Evolutionary conservation across 2,329 filamentous ascomycete genomes (phyloP).

Genomic region (Aureobasidium vineae): DNA sequence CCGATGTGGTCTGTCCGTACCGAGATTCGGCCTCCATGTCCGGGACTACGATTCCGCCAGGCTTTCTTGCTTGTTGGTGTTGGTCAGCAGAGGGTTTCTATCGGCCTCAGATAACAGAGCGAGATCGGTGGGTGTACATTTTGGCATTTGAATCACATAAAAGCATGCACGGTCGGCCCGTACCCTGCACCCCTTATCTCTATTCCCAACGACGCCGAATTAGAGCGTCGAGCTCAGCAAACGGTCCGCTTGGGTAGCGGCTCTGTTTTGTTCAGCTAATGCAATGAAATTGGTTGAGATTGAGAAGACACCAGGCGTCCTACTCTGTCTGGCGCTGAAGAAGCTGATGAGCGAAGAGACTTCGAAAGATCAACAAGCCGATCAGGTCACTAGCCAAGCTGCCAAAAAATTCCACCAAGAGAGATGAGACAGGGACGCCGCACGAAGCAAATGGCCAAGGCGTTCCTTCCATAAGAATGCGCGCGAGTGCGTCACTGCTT

Average conservation of each 20-base stretch:
- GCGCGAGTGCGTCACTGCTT: background rate
- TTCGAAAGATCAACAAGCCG: conserved; percentile 4
- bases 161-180: background rate
- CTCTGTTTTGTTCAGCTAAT: conserved; percentile 2
- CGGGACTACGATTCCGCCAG: background rate
- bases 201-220: background rate
- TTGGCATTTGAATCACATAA: conserved; percentile 15
- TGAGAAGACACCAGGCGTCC: background rate
- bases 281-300: conserved; percentile 3
- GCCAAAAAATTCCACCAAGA: background rate
- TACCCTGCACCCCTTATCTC: background rate
- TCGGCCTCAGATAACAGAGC: conserved; percentile 3
- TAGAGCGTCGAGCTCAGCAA: background rate
- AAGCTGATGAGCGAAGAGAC: background rate
- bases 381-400: background rate
- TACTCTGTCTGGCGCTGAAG: too few relatives aligned
- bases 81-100: background rate
- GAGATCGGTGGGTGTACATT: background rate
- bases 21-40: background rate
- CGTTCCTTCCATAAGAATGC: background rate
- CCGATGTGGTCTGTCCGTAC: conserved; percentile 1
- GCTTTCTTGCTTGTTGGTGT: background rate
- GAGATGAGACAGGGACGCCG: background rate
- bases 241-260: background rate
- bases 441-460: conserved; percentile 2